These are phyloP conservation scores for Scedosporium apiospermum DNA, from an alignment of 2,329 filamentous ascomycete genomes.

Conservation along the genomic window DNA sequence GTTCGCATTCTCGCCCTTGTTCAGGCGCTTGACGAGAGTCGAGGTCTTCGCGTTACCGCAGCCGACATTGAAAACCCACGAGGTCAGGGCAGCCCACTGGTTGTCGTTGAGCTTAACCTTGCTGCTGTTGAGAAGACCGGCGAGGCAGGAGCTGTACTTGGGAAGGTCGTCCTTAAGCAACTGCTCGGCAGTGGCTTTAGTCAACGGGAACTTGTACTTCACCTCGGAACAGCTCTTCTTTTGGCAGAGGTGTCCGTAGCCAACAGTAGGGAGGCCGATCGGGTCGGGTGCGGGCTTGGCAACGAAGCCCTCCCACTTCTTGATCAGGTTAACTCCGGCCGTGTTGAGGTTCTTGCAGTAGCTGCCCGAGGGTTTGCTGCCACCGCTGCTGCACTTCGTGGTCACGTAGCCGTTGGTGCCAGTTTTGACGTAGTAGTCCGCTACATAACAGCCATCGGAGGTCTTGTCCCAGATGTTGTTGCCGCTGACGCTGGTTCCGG, in stretches of 20 bases:
- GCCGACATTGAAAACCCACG: conserved; percentile 42
- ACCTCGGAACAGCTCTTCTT: conserved; percentile 32
- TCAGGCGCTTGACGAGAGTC: conserved; percentile 30
- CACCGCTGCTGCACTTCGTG: no score
- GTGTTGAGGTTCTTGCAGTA: no score
- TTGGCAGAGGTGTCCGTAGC: conserved; percentile 39
- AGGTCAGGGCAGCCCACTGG: conserved; percentile 42
- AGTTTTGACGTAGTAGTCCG: conserved; percentile 7
- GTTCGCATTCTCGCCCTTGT: conserved; percentile 29
- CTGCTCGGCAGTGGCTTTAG: conserved; percentile 25
- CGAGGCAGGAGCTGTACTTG: conserved; percentile 7
- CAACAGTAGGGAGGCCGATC: conserved; percentile 36
- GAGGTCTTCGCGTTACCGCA: conserved; percentile 29
- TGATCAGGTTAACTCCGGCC: no score
- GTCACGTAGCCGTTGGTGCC: no score
- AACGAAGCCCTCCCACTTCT: no score
- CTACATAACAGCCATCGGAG: conserved; percentile 1
- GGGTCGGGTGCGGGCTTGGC: conserved; percentile 21
- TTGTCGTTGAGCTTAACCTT: conserved; percentile 30
- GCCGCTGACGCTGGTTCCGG: conserved; percentile 6
- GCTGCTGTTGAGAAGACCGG: conserved; percentile 15
- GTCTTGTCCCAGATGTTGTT: conserved; percentile 4
- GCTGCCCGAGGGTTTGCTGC: no score
- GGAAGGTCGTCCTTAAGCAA: conserved; percentile 29
- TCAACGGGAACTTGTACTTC: conserved; percentile 34